Conservation (phyloP, 2,329 filamentous ascomycete species). For the Alternaria panax region DNA sequence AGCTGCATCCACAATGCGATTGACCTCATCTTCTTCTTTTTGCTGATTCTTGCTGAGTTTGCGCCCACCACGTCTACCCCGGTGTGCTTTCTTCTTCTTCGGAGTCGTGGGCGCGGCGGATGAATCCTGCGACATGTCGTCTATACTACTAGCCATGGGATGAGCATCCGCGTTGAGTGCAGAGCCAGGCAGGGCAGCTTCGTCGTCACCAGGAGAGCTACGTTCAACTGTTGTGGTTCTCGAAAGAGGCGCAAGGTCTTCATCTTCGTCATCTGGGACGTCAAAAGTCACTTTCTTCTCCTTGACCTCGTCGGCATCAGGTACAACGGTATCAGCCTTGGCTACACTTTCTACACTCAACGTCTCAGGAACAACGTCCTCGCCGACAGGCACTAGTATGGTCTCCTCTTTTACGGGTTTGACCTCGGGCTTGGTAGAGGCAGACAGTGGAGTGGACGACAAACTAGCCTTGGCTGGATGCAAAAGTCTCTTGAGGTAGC, state of each 20-base stretch:
- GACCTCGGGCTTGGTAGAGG: constrained; percentile 9
- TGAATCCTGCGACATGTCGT: constrained; percentile 33
- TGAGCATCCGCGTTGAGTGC: constrained; percentile 18
- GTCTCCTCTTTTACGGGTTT: constrained; percentile 11
- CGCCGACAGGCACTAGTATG: constrained; percentile 1
- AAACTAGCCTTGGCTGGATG: constrained; percentile 20
- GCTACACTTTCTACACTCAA: constrained; percentile 4
- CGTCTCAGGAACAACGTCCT: constrained; percentile 12
- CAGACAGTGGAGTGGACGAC: constrained; percentile 13
- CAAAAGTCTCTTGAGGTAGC: constrained; percentile 22
- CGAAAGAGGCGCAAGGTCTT: constrained; percentile 43
- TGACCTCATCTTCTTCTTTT: constrained; percentile 47
- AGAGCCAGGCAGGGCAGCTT: constrained; percentile 13
- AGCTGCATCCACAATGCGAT: constrained; percentile 51
- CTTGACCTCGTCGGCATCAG: constrained; percentile 28
- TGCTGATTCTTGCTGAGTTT: constrained; percentile 54
- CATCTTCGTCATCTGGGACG: constrained; percentile 43
- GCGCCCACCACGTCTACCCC: constrained; percentile 57
- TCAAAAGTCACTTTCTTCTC: constrained; percentile 47
- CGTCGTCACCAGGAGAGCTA: constrained; percentile 26
- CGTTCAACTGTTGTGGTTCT: constrained; percentile 45
- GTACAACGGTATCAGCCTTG: constrained; percentile 12
- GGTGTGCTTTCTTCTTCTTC: constrained; percentile 60
- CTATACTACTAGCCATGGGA: constrained; percentile 16
- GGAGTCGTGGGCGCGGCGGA: constrained; percentile 34